Conservation (phyloP, 345 rosid genomes). For the Hibiscus trionum region DNA sequence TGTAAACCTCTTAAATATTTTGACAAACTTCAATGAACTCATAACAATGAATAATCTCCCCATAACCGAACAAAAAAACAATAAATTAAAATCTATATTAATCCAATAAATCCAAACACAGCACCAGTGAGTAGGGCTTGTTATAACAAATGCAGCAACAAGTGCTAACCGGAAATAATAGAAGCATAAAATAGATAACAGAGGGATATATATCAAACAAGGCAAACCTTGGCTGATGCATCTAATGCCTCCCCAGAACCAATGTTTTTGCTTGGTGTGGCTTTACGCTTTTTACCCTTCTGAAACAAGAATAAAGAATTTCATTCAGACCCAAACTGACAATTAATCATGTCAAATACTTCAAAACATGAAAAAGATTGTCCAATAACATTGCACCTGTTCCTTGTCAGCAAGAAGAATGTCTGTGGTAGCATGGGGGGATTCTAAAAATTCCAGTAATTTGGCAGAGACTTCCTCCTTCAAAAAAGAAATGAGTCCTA, state of each 20-base stretch:
- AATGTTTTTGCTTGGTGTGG: constrained; percentile 31
- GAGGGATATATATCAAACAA: neutral
- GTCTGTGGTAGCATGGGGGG: constrained; percentile 73
- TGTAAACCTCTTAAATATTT: neutral
- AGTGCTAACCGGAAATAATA: neutral
- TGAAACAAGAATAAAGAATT: constrained; percentile 23
- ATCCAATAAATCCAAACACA: neutral
- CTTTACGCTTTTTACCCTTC: constrained; percentile 66
- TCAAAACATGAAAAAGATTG: neutral
- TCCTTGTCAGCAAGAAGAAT: constrained; percentile 72
- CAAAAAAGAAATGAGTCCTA: constrained; percentile 3
- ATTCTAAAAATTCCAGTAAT: constrained; percentile 83
- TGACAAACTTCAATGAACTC: neutral
- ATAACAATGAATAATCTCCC: neutral
- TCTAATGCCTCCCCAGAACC: constrained; percentile 48
- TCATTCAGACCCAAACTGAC: constrained; percentile 8
- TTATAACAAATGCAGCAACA: neutral
- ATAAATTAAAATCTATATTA: neutral
- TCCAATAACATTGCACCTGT: constrained; percentile 37
- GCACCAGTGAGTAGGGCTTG: neutral
- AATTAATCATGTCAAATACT: neutral
- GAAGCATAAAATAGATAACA: neutral
- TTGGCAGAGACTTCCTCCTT: constrained; percentile 83
- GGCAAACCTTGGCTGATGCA: constrained; percentile 56
- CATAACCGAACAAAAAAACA: neutral